Evolutionary conservation across 768 basidiomycete genomes (phyloP), one percentile per base, ranked within the genome.

Genomic region (Saitozyma podzolica): DNA sequence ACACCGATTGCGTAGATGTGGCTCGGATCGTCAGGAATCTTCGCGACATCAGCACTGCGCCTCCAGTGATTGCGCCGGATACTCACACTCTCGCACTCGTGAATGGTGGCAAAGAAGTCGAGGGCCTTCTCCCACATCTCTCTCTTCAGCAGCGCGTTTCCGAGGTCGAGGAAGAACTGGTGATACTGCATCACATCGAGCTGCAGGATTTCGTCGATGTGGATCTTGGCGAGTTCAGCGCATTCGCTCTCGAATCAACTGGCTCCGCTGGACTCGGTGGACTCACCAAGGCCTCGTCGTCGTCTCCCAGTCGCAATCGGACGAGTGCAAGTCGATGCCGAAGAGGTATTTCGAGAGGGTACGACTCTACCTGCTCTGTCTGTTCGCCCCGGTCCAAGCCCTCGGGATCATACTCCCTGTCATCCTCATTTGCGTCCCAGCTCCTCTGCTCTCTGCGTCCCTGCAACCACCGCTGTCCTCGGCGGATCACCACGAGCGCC

Each of bases 381-480:
- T 83, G 84, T 43, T 80, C 64, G 72, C 61, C 83, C 13, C 63
- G 59, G 3, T 70, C 69, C 45, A 42, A 67, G 8, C 73, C 78
- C 14, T 70, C 64, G 17, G 84, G 70, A 72, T 92, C 91, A 72
- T 85, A 99, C 79, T 99, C 95, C 54, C 93, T 83, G 45, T 47
- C 95, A 74, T 99, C 94, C 40, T 84, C 85, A 58, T 87, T 85
- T 19, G 84, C 76, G 66, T 92, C 90, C 92, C 93, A 97, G 61
- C 88, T 87, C 73, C 89, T 88, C 51, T 84, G 81, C 40, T 71
- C 65, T n/a, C 80, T 81, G 40, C 95, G 82, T 0, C 91, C 91
- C 76, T 97, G 91, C n/a, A 97, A 78, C 95, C 95, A 98, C 58
- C 95, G 81, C 55, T 85, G 88, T 0, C 93, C 94, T 56, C 82